A percentile compares a stretch with the other conserved stretches of the same genome.
Evolutionary conservation across 2,329 filamentous ascomycete genomes (phyloP).

Genomic region (Paecilomyces dactylethromorphus): DNA sequence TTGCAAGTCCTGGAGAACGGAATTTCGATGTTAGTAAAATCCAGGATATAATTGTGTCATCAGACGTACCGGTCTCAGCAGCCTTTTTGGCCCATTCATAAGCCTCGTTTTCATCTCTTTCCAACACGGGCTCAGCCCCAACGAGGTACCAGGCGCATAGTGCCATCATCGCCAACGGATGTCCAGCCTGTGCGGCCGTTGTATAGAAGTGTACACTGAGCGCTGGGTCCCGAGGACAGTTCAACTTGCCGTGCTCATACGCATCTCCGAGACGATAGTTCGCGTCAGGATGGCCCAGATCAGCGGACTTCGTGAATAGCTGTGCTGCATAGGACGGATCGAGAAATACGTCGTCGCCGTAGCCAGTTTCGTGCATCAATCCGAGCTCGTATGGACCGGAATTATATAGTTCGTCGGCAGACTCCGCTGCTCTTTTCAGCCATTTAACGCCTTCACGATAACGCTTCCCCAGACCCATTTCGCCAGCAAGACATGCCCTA

Average conservation of each 20-base stretch:
- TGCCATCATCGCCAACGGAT: conserved; percentile 92
- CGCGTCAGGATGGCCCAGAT: conserved; percentile 81
- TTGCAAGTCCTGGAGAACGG: conserved; percentile 37
- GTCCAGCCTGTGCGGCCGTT: conserved; percentile 74
- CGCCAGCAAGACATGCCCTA: conserved; percentile 80
- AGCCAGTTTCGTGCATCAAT: conserved; percentile 83
- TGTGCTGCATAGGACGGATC: conserved; percentile 88
- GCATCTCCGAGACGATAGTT: conserved; percentile 88
- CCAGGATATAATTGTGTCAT: not conserved
- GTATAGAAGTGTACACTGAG: conserved; percentile 98
- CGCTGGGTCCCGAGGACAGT: conserved; percentile 83
- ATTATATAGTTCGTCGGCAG: conserved; percentile 87
- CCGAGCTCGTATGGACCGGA: conserved; percentile 86
- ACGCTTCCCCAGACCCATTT: conserved; percentile 74
- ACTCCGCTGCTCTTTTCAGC: conserved; percentile 87
- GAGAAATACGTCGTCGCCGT: conserved; percentile 86
- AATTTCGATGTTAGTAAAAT: conserved; percentile 2
- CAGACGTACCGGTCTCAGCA: conserved; percentile 69
- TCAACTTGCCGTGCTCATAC: conserved; percentile 85
- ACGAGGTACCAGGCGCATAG: conserved; percentile 98
- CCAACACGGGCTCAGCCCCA: conserved; percentile 81
- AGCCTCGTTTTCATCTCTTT: conserved; percentile 92
- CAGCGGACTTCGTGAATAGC: conserved; percentile 87
- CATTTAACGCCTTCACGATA: conserved; percentile 93
- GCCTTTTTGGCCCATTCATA: conserved; percentile 92